Percentiles rank a stretch among this genome's conserved stretches.
Conservation (phyloP, 768 basidiomycete genomes). For the Dioszegia hungarica region DNA sequence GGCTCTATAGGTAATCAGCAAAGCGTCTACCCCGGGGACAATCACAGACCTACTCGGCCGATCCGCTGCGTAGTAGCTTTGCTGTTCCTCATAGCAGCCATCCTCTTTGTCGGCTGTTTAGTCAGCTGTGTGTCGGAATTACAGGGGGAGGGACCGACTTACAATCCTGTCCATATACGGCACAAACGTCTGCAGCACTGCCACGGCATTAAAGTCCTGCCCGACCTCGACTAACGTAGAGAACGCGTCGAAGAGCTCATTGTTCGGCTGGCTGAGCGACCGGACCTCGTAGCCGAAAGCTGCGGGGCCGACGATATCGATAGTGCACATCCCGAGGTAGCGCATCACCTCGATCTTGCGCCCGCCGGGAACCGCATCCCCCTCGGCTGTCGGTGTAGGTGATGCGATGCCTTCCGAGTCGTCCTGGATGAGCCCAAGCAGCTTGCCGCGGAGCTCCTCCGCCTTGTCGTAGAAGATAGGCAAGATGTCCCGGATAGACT, state of each 20-base stretch:
- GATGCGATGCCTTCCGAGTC: background rate
- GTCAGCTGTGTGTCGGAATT: background rate
- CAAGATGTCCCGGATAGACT: conserved; percentile 56
- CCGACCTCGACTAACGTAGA: conserved; percentile 35
- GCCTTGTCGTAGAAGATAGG: conserved; percentile 64
- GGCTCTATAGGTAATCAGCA: conserved; percentile 50
- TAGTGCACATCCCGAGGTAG: conserved; percentile 61
- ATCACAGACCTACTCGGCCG: conserved; percentile 58
- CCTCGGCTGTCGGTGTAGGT: conserved; percentile 16
- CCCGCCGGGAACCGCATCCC: conserved; percentile 20
- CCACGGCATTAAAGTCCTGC: conserved; percentile 14
- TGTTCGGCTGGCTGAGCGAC: conserved; percentile 76
- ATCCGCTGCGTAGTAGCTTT: conserved; percentile 56
- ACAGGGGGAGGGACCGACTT: conserved; percentile 4
- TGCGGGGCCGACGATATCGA: conserved; percentile 74
- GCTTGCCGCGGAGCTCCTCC: conserved; percentile 50
- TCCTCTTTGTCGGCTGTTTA: conserved; percentile 53
- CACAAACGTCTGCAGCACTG: conserved; percentile 51
- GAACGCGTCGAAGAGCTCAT: conserved; percentile 74
- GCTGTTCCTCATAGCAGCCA: conserved; percentile 52
- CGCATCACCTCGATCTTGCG: conserved; percentile 57
- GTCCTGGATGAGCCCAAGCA: conserved; percentile 25
- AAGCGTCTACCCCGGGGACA: background rate
- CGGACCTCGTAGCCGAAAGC: conserved; percentile 74
- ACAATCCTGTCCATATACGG: conserved; percentile 25